These are phyloP conservation scores for Colletotrichum sp. DNA, from an alignment of 2,329 filamentous ascomycete species.

Conservation along the genomic window DNA sequence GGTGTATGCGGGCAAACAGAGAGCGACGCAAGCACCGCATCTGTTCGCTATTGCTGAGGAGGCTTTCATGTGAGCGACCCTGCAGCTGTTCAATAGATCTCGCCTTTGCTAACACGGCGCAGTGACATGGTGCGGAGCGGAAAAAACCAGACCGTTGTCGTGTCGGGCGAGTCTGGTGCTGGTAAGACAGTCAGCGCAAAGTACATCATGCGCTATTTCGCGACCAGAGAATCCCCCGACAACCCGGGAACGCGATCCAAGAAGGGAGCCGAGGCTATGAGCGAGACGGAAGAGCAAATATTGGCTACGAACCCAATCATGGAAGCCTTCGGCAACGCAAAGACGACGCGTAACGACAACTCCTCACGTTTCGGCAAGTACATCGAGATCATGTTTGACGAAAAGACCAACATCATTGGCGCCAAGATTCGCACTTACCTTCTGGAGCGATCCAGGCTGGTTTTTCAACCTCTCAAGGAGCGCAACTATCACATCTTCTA, in stretches of 20 bases:
- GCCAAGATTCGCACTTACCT: constrained; percentile 97
- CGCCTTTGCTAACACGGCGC: constrained; percentile 39
- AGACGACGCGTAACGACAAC: constrained; percentile 99
- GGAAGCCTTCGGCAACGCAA: constrained; percentile 99
- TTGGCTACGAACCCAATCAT: constrained; percentile 98
- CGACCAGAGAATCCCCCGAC: constrained; percentile 92
- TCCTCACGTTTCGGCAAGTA: constrained; percentile 99
- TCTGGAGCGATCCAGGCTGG: constrained; percentile 90
- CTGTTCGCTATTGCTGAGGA: constrained; percentile 99
- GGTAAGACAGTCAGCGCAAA: constrained; percentile 99
- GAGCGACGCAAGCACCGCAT: constrained; percentile 96
- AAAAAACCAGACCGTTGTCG: constrained; percentile 97
- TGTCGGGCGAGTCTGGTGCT: constrained; percentile 98
- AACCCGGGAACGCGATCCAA: constrained; percentile 80
- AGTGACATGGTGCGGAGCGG: constrained; percentile 96
- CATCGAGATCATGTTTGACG: constrained; percentile 99
- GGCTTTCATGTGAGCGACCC: constrained; percentile 82
- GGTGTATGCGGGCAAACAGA: constrained; percentile 95
- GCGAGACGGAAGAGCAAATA: constrained; percentile 98
- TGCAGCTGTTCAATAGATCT: not conserved
- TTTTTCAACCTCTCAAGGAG: constrained; percentile 97
- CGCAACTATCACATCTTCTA: constrained; percentile 99
- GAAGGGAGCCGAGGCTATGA: constrained; percentile 81
- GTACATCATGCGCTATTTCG: constrained; percentile 99
- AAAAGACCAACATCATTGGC: constrained; percentile 93